Base-by-base conservation (phyloP, 2,329 filamentous ascomycete species). In the Fusarium sarcochroum region DNA sequence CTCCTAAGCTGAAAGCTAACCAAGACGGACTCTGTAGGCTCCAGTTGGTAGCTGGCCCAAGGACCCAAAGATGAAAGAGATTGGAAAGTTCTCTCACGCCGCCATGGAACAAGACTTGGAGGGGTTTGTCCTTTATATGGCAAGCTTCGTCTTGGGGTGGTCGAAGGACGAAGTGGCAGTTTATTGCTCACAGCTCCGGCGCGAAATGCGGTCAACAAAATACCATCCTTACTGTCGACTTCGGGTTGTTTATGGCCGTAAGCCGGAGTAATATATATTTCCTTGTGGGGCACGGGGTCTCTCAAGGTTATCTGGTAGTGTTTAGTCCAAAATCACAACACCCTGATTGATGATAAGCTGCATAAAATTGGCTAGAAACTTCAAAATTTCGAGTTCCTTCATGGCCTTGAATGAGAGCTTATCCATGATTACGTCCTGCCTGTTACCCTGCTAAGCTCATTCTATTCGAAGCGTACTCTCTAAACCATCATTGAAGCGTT, bases 181-280 rank as follows among this genome's bases (percentile, higher is more conserved):
- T 15, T 66, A 66, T 35, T 66, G 63, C n/a, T 60, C 63, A 6
- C 63, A 66, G 9, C 55, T 66, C 11, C 44, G 63, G 5, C 50
- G 48, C 8, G 63, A 66, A 25, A 15, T 66, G 25, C 63, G 61
- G 0, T 47, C 46, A 0, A 10, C 17, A 3, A 61, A 21, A 17
- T 13, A 51, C 13, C 63, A 66, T 18, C 63, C 63, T 3, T 66
- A 66, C 34, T 66, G 61, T 15, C 55, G 63, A 6, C 15, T 66
- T 5, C 48, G 13, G 17, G 51, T 66, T 6, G 63, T 66, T 0
- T 66, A 66, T 10, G 63, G 63, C 4, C 41, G 20, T 5, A 66
- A 66, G 34, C 48, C 61, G 6, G 60, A 64, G 14, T 50, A 30
- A 27, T 23, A 30, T 10, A 30, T 30, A 3, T 10, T 11, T 30